Evolutionary conservation across 1,284 basidiomycete genomes (phyloP).

Genomic region (Mixia osmundae): DNA sequence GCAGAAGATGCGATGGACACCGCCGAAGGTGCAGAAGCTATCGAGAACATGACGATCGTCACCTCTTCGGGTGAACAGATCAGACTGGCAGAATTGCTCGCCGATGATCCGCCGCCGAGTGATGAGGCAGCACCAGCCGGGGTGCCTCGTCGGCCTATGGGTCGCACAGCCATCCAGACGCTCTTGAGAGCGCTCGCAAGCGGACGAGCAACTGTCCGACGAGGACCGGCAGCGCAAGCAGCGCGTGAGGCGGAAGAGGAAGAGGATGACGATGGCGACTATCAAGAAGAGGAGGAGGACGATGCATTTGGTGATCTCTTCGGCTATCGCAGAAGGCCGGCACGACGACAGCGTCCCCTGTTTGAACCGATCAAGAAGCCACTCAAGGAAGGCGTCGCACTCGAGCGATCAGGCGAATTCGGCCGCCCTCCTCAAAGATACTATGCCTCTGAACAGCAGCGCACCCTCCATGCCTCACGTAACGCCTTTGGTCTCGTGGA

Average conservation of each 20-base stretch:
- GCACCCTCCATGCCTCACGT: slow-evolving; percentile 6
- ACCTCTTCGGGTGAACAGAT: background rate
- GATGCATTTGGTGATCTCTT: slow-evolving; percentile 15
- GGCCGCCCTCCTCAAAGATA: slow-evolving; percentile 25
- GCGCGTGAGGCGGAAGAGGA: background rate
- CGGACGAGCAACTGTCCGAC: slow-evolving; percentile 6
- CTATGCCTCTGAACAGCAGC: slow-evolving; percentile 4
- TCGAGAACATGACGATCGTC: slow-evolving; percentile 1
- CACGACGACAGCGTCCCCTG: slow-evolving; percentile 9
- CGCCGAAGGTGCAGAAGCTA: slow-evolving; percentile 9
- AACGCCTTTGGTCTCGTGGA: too few relatives aligned
- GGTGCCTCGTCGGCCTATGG: background rate
- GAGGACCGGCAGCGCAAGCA: slow-evolving; percentile 3
- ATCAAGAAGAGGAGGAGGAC: slow-evolving; percentile 10
- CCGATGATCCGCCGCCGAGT: background rate
- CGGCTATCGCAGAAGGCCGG: slow-evolving; percentile 9
- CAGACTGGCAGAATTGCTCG: background rate
- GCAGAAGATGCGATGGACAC: slow-evolving; percentile 10
- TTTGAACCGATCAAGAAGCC: slow-evolving; percentile 31
- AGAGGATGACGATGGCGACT: slow-evolving; percentile 2
- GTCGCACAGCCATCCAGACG: background rate
- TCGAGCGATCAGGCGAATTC: slow-evolving; percentile 65
- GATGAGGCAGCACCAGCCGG: background rate
- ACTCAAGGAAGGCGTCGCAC: slow-evolving; percentile 39
- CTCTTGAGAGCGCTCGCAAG: too few relatives aligned